phyloP scores from a whole-genome alignment of 148 eudicot species.

The Rheum nobile region DNA sequence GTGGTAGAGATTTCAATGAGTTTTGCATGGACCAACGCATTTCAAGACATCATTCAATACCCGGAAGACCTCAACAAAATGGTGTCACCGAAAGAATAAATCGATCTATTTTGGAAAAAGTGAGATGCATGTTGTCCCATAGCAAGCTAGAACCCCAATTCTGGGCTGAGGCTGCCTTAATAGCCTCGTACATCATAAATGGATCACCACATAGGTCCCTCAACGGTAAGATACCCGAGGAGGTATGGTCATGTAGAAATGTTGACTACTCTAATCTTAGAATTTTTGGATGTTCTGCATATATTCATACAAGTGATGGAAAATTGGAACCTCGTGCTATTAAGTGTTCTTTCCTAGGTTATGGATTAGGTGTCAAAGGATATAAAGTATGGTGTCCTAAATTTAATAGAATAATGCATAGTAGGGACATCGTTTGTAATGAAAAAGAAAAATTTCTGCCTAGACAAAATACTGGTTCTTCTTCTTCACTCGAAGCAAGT shows the following conservation, averaged over 20 bases:
- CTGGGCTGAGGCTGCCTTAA: not conserved
- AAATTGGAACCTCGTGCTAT: not conserved
- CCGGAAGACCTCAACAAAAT: slow-evolving; percentile 15
- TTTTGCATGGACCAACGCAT: not conserved
- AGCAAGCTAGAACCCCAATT: not conserved
- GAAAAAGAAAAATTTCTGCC: too few species aligned
- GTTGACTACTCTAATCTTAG: not conserved
- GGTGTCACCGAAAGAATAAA: too few species aligned
- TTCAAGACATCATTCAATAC: slow-evolving; percentile 9
- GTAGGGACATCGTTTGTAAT: too few species aligned
- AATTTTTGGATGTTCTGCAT: not conserved
- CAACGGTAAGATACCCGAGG: too few species aligned
- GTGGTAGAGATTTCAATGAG: slow-evolving; percentile 3
- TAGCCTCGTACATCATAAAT: not conserved
- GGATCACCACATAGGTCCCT: not conserved
- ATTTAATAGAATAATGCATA: too few species aligned
- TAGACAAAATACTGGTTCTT: too few species aligned
- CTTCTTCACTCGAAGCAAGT: too few species aligned
- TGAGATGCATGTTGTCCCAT: slow-evolving; percentile 17
- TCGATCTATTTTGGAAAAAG: slow-evolving; percentile 11
- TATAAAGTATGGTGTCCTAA: not conserved
- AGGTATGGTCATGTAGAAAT: not conserved
- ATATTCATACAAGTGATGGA: slow-evolving; percentile 2
- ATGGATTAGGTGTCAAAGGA: not conserved
- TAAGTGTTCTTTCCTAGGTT: too few species aligned